A percentile compares a stretch with the other conserved stretches of the same genome.
Evolutionary conservation across 1,284 basidiomycete genomes (phyloP).

Genomic region (Neolentinus lepideus): DNA sequence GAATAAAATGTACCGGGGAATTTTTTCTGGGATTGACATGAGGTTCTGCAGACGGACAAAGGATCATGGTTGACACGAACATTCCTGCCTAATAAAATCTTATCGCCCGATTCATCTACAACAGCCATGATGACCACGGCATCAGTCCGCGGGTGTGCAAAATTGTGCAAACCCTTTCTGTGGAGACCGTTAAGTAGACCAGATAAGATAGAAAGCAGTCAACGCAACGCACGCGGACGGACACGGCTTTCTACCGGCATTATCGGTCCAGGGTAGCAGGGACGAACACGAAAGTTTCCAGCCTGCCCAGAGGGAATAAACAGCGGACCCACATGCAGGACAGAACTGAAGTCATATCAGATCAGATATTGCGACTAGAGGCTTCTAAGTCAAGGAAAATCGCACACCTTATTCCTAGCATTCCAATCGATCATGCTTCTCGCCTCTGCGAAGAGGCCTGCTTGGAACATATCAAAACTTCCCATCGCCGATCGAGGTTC

Average conservation of each 20-base stretch:
- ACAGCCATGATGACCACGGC: conserved; percentile 92
- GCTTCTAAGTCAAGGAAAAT: conserved; percentile 4
- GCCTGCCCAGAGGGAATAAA: conserved; percentile 90
- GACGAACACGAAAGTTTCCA: conserved; percentile 88
- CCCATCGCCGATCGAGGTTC: conserved; percentile 63
- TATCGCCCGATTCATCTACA: conserved; percentile 70
- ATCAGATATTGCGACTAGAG: conserved; percentile 6
- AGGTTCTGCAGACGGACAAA: background rate
- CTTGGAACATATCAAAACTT: conserved; percentile 49
- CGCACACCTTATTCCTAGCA: conserved; percentile 64
- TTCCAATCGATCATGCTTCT: conserved; percentile 90
- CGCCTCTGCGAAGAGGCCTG: conserved; percentile 69
- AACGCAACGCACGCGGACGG: conserved; percentile 47
- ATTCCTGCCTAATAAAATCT: conserved; percentile 82
- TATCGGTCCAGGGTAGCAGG: conserved; percentile 64
- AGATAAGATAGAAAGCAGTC: conserved; percentile 8
- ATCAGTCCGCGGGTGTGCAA: conserved; percentile 84
- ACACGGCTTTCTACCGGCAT: conserved; percentile 55
- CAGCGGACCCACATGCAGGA: conserved; percentile 76
- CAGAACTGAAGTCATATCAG: conserved; percentile 63
- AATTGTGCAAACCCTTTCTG: conserved; percentile 83
- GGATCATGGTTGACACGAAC: conserved; percentile 33
- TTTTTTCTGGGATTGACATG: conserved; percentile 38
- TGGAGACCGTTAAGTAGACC: conserved; percentile 2
- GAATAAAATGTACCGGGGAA: conserved; percentile 76